Percentiles rank a stretch among this genome's conserved stretches.
These are phyloP conservation scores for Endoconidiophora polonica DNA, from an alignment of 2,329 filamentous ascomycete species.

Conservation along the genomic window DNA sequence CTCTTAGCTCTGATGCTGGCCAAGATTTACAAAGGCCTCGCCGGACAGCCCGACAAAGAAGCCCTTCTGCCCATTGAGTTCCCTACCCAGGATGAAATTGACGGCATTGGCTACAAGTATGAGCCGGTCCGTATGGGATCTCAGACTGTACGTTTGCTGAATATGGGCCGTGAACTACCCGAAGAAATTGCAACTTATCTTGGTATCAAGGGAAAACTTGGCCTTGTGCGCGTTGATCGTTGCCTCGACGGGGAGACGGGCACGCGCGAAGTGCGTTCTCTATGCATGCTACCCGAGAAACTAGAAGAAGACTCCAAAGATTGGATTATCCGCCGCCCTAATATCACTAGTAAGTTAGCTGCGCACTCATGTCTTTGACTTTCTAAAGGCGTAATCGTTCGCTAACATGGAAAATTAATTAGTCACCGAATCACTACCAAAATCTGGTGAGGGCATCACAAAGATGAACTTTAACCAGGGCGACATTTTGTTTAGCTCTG, in stretches of 20 bases:
- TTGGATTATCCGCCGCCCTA: slow-evolving; percentile 12
- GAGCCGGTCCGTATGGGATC: slow-evolving; percentile 51
- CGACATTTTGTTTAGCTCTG: slow-evolving; percentile 28
- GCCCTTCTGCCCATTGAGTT: slow-evolving; percentile 49
- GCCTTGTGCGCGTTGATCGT: slow-evolving; percentile 49
- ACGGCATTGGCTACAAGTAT: slow-evolving; percentile 38
- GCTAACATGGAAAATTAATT: background rate
- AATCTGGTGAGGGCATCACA: background rate
- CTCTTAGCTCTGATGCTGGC: slow-evolving; percentile 32
- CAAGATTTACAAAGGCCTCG: slow-evolving; percentile 32
- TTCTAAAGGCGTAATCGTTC: background rate
- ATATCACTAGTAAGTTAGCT: slow-evolving; percentile 8
- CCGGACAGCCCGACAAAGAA: slow-evolving; percentile 41
- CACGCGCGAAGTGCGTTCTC: slow-evolving; percentile 7
- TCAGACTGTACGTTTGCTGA: slow-evolving; percentile 36
- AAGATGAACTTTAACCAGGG: slow-evolving; percentile 26
- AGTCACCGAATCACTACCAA: slow-evolving; percentile 5
- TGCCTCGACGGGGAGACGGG: slow-evolving; percentile 7
- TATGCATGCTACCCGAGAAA: slow-evolving; percentile 11
- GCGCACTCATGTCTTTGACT: background rate
- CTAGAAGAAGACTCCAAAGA: slow-evolving; percentile 9
- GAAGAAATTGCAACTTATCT: slow-evolving; percentile 47
- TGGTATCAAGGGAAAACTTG: slow-evolving; percentile 48
- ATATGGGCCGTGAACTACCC: slow-evolving; percentile 42
- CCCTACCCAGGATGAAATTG: slow-evolving; percentile 40